Percentiles rank a stretch among this genome's conserved stretches.
Conservation (phyloP, 139 green algal genomes). For the Coelastrella sp. region DNA sequence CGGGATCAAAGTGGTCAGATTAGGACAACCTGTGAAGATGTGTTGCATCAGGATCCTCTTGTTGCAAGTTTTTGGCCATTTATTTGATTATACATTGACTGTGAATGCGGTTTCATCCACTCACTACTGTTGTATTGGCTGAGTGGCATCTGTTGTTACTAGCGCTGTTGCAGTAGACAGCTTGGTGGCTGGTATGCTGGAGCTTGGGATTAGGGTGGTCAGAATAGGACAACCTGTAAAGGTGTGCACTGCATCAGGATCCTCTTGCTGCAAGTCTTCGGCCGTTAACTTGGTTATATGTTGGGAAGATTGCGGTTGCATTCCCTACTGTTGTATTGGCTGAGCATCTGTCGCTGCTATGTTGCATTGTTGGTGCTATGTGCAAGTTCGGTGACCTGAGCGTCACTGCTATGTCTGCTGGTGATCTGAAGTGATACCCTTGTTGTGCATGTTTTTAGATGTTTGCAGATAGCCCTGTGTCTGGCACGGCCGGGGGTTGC, state of each 20-base stretch:
- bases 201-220: conserved; percentile 54
- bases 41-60: no score
- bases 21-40: conserved; percentile 75
- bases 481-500: conserved; percentile 45
- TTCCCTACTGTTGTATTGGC: no score
- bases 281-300: background rate
- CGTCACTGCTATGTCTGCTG: no score
- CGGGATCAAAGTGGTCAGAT: conserved; percentile 57
- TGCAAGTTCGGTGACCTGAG: no score
- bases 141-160: conserved; percentile 64
- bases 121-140: background rate
- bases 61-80: no score
- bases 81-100: conserved; percentile 6
- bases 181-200: conserved; percentile 66
- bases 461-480: conserved; percentile 52
- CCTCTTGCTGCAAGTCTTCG: no score
- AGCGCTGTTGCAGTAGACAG: conserved; percentile 80
- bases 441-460: background rate
- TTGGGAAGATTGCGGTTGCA: no score
- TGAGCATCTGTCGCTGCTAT: no score
- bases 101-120: conserved; percentile 30
- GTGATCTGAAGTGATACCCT: background rate
- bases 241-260: conserved; percentile 14
- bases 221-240: conserved; percentile 73
- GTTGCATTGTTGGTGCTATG: background rate